Conservation (phyloP, 495 filamentous ascomycete genomes). For the Thermothielavioides terrestris region DNA sequence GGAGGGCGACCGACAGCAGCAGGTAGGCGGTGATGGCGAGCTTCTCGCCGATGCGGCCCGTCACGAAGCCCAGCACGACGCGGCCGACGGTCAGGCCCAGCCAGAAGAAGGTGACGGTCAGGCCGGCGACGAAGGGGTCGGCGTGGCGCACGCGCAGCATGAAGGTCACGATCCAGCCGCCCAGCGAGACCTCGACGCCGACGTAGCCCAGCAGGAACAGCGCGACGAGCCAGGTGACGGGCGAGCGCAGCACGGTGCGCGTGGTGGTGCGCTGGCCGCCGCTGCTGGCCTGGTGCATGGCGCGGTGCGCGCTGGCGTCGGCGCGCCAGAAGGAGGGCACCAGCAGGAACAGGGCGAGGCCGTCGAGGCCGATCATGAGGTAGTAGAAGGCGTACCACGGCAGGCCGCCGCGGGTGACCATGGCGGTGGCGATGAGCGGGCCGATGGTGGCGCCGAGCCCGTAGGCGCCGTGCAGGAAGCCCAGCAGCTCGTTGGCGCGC, state of each 20-base stretch:
- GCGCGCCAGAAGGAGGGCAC: conserved; percentile 58
- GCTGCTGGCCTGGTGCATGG: conserved; percentile 26
- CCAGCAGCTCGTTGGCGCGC: conserved; percentile 60
- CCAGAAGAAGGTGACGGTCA: conserved; percentile 81
- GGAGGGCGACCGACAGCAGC: conserved; percentile 53
- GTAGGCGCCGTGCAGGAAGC: conserved; percentile 65
- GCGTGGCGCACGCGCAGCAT: conserved; percentile 69
- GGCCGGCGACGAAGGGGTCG: conserved; percentile 60
- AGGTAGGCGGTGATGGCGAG: conserved; percentile 52
- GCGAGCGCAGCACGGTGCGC: conserved; percentile 24
- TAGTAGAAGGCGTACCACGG: conserved; percentile 62
- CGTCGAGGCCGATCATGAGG: conserved; percentile 54
- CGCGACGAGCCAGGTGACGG: conserved; percentile 66
- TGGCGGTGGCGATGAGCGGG: conserved; percentile 67
- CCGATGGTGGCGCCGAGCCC: conserved; percentile 67
- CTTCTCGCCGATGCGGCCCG: conserved; percentile 65
- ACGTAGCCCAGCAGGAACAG: conserved; percentile 74
- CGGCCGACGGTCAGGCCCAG: conserved; percentile 69
- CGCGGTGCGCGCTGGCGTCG: conserved; percentile 53
- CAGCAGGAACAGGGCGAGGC: conserved; percentile 43
- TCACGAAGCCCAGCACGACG: conserved; percentile 60
- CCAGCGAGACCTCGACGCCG: conserved; percentile 75
- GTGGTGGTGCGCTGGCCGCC: conserved; percentile 27
- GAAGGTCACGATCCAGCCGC: conserved; percentile 85
- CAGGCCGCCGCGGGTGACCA: conserved; percentile 50